Base-by-base conservation (phyloP, 2,329 filamentous ascomycete species). In the Chrysoporthe cubensis region DNA sequence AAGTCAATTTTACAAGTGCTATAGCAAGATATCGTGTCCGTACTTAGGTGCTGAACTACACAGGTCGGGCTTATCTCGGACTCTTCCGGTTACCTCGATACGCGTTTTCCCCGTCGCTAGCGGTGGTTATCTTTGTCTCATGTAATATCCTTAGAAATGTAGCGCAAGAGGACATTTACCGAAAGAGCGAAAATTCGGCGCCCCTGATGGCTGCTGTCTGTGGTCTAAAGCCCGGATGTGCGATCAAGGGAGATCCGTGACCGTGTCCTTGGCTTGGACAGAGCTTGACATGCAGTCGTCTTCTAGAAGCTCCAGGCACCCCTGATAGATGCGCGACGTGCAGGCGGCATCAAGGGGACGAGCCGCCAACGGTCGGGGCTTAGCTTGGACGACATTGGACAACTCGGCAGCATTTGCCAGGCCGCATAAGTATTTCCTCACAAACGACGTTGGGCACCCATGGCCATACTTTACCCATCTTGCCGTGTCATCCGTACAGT, bases 271-370 rank as follows among this genome's bases (percentile, higher is more conserved):
- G 37, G 37, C 37, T 40, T 40, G 37, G 37, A 40, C 37, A 52
- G 21, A 52, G 14, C 8, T 21, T 21, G 2, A 52, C 50, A 66
- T 57, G 59, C 59, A 57, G n/a, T 26, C n/a, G 56, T n/a, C 60
- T 66, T 66, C 65, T 64, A 64, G 65, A 66, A 66, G 60, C 65
- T 42, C 65, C 52, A 59, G 8, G 44, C 44, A 65, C 54, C 34
- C 57, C 59, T 34, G 57, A n/a, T 40, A 32, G 42, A 62, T 21
- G 40, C 34, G 48, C 14, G 26, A 46, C 26, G 52, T 34, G 37
- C 37, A 42, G 26, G 26, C 2, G 32, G 32, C 37, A 65, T 42
- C 6, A 16, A 14, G 37, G 43, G 40, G 50, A 37, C 50, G 9
- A 64, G 57, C 57, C 40, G 42, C 42, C 59, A 63, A 44, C 21